These are phyloP conservation scores for Pseudogymnoascus sp. DNA, from an alignment of 2,329 filamentous ascomycete genomes.

Conservation along the genomic window DNA sequence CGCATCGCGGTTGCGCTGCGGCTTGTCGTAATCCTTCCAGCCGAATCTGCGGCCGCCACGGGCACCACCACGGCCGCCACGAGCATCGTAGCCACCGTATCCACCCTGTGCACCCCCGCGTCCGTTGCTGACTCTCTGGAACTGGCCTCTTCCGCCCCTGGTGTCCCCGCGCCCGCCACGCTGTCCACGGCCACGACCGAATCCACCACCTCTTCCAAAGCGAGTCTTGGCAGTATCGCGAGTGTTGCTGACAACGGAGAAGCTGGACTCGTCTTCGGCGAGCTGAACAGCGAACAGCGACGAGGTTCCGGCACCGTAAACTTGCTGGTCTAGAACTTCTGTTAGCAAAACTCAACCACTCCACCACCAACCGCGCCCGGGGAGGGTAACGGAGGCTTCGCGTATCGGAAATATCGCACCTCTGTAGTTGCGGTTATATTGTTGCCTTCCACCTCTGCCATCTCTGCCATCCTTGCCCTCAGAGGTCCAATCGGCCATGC, in stretches of 20 bases:
- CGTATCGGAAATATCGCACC: constrained; percentile 44
- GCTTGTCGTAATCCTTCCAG: constrained; percentile 99
- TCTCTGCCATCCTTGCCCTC: constrained; percentile 79
- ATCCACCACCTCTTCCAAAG: constrained; percentile 82
- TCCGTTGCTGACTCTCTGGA: constrained; percentile 63
- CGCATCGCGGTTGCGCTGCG: constrained; percentile 87
- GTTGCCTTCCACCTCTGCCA: constrained; percentile 65
- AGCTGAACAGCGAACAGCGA: constrained; percentile 83
- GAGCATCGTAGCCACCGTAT: constrained; percentile 62
- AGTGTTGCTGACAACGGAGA: constrained; percentile 95
- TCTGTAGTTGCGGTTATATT: constrained; percentile 90
- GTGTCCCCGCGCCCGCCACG: constrained; percentile 70
- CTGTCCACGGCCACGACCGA: constrained; percentile 66
- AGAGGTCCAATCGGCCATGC: constrained; percentile 96
- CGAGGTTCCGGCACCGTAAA: constrained; percentile 84
- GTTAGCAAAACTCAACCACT: neutral
- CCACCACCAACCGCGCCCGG: neutral
- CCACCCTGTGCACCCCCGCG: constrained; percentile 56
- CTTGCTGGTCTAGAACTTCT: constrained; percentile 68
- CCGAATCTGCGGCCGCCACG: constrained; percentile 81
- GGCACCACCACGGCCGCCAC: constrained; percentile 60
- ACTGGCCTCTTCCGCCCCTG: constrained; percentile 50
- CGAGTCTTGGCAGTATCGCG: constrained; percentile 77
- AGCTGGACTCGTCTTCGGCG: constrained; percentile 91
- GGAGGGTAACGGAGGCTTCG: neutral